Conservation (phyloP, 2,329 filamentous ascomycete species). For the Epichloe gansuensis region DNA sequence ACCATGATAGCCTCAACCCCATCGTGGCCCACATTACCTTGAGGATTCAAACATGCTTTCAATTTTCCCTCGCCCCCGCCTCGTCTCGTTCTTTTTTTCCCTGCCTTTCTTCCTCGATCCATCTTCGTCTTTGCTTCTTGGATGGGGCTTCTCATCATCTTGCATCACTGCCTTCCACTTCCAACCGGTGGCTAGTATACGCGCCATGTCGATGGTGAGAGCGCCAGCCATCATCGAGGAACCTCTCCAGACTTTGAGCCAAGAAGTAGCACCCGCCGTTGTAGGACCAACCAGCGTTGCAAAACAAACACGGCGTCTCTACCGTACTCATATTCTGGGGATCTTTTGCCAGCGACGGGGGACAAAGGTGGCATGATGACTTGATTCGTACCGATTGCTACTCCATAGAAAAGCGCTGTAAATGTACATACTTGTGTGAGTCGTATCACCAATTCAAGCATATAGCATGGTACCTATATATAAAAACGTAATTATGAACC, state of each 20-base stretch:
- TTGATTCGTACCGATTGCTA: slow-evolving; percentile 29
- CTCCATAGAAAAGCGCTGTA: slow-evolving; percentile 30
- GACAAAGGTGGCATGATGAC: slow-evolving; percentile 21
- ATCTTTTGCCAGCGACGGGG: slow-evolving; percentile 27
- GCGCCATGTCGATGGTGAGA: slow-evolving; percentile 18
- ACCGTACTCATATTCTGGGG: slow-evolving; percentile 32
- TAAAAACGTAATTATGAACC: too few species aligned
- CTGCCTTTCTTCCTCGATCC: too few species aligned
- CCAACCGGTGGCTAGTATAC: slow-evolving; percentile 22
- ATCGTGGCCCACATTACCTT: too few species aligned
- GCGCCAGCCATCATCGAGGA: slow-evolving; percentile 24
- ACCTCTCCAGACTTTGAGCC: slow-evolving; percentile 34
- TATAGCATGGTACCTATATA: too few species aligned
- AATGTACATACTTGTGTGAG: slow-evolving; percentile 25
- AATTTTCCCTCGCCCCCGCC: too few species aligned
- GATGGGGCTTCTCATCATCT: neutral
- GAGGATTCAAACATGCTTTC: too few species aligned
- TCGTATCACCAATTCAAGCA: neutral
- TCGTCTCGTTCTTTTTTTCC: too few species aligned
- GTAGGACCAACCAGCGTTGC: slow-evolving; percentile 31
- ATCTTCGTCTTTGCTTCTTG: too few species aligned
- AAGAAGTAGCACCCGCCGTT: slow-evolving; percentile 28
- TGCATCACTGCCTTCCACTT: slow-evolving; percentile 23
- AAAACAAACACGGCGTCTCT: slow-evolving; percentile 28
- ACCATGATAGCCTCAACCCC: too few species aligned